phyloP scores from a whole-genome alignment of 1,139 yeast species.

The Kurtzmaniella natalensis region DNA sequence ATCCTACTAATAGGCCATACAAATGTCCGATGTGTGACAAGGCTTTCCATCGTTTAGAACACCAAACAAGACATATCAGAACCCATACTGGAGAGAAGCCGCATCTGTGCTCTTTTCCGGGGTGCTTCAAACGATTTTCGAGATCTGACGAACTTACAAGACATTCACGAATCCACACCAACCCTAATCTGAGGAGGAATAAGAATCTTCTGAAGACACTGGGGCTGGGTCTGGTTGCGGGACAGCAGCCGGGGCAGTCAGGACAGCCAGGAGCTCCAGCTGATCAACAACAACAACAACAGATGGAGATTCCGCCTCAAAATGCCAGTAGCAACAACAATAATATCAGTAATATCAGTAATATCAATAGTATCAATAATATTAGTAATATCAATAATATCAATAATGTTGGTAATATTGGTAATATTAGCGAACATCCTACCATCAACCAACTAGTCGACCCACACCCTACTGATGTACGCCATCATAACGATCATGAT shows the following conservation, averaged over 20 bases:
- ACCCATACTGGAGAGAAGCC: conserved; percentile 98
- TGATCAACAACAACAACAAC: neutral
- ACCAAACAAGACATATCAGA: conserved; percentile 89
- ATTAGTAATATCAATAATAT: too few relatives aligned
- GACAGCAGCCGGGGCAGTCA: too few relatives aligned
- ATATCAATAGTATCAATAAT: neutral
- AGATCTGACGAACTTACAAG: conserved; percentile 89
- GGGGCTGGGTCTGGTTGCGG: neutral
- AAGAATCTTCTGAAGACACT: conserved; percentile 23
- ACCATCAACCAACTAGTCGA: too few relatives aligned
- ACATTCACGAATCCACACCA: conserved; percentile 82
- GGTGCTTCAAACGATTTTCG: conserved; percentile 80
- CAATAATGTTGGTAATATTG: too few relatives aligned
- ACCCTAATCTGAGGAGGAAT: conserved; percentile 65
- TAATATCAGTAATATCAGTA: neutral
- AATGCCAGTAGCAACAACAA: neutral
- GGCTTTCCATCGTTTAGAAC: conserved; percentile 89
- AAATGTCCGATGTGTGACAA: conserved; percentile 89
- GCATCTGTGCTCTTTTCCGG: conserved; percentile 82
- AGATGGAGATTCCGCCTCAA: neutral
- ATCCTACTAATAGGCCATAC: conserved; percentile 57
- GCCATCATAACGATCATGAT: too few relatives aligned
- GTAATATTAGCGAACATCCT: too few relatives aligned
- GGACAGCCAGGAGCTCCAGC: too few relatives aligned
- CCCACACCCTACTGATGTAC: too few relatives aligned